Base-by-base conservation (phyloP, 305 asterid species). In the Salvia sclarea region DNA sequence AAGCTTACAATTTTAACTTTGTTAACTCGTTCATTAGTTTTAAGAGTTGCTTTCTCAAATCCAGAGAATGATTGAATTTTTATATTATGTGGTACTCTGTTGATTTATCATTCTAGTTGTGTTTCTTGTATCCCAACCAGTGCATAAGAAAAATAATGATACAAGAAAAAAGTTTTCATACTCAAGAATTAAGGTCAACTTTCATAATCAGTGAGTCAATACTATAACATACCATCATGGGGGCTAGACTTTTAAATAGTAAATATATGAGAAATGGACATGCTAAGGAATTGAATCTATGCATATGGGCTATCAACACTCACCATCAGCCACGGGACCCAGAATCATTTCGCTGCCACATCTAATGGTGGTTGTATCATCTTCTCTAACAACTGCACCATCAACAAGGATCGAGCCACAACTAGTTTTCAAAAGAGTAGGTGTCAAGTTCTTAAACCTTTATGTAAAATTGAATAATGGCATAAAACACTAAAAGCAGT, bases 321-420 rank as follows among this genome's bases (percentile, higher is more conserved):
- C 73, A 84, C 95, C 95, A 70, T 90, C 79, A 62, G 78, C 72
- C 48, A 70, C 82, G 11, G 88, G 80, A 54, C 97, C 89, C 41
- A 85, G 86, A 65, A 83, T 76, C 55, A 90, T 90, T 81, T 90
- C 95, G 68, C 92, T 85, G 76, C 97, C 98, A 76, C 97, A 88
- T 72, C 80, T 76, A 58, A 93, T 82, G 68, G 77, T 68, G 56
- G 80, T 65, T 35, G 85, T 78, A 59, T 90, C 85, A 69, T 79
- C 92, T 64, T 74, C 84, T 65, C 61, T 86, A 71, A 90, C 83
- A 77, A 80, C 76, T 43, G 79, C 58, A 65, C 83, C 90, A 81
- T 87, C 96, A 82, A 90, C 87, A 76, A 82, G 70, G 72, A 93
- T 84, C 14, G 83, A 70, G 56, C 45, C 65, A 44, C 77, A 79